Evolutionary conservation across 2,329 filamentous ascomycete species (phyloP).

Genomic region (Orbilia javanica): DNA sequence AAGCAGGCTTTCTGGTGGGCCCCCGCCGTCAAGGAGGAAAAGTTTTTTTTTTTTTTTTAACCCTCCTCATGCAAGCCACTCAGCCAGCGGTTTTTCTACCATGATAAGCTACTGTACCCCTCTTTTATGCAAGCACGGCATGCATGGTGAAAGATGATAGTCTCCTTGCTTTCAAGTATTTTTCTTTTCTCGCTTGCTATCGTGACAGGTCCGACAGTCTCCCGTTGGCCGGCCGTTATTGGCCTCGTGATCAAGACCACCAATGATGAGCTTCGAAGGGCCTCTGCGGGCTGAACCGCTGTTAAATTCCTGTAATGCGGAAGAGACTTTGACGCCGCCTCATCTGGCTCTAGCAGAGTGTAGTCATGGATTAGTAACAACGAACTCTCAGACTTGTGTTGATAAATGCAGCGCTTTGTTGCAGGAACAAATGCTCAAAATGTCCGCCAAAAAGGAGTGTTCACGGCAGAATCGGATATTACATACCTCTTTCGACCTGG

Average conservation of each 20-base stretch:
- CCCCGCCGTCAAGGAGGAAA: slow-evolving; percentile 54
- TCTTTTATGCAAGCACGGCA: slow-evolving; percentile 59
- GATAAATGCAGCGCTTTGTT: slow-evolving; percentile 41
- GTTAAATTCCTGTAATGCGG: slow-evolving; percentile 14
- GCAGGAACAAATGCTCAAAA: slow-evolving; percentile 50
- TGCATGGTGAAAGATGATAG: slow-evolving; percentile 44
- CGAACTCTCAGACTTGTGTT: slow-evolving; percentile 43
- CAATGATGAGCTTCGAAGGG: slow-evolving; percentile 32
- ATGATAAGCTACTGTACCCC: slow-evolving; percentile 59
- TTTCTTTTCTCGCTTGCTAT: slow-evolving; percentile 55
- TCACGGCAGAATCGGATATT: slow-evolving; percentile 46
- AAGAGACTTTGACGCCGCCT: background rate
- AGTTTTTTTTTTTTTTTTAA: slow-evolving; percentile 25
- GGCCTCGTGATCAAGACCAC: slow-evolving; percentile 29
- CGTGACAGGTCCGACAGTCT: slow-evolving; percentile 51
- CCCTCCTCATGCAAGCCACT: slow-evolving; percentile 59
- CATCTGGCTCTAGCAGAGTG: slow-evolving; percentile 3
- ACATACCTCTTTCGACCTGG: slow-evolving; percentile 42
- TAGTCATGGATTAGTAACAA: slow-evolving; percentile 26
- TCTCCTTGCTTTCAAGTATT: slow-evolving; percentile 42
- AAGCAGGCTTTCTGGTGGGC: slow-evolving; percentile 50
- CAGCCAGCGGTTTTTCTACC: slow-evolving; percentile 56
- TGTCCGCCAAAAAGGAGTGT: slow-evolving; percentile 11
- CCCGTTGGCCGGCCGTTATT: slow-evolving; percentile 31
- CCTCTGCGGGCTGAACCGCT: slow-evolving; percentile 19